phyloP scores from a whole-genome alignment of 148 eudicot genomes.

The Rhododendron henanense region DNA sequence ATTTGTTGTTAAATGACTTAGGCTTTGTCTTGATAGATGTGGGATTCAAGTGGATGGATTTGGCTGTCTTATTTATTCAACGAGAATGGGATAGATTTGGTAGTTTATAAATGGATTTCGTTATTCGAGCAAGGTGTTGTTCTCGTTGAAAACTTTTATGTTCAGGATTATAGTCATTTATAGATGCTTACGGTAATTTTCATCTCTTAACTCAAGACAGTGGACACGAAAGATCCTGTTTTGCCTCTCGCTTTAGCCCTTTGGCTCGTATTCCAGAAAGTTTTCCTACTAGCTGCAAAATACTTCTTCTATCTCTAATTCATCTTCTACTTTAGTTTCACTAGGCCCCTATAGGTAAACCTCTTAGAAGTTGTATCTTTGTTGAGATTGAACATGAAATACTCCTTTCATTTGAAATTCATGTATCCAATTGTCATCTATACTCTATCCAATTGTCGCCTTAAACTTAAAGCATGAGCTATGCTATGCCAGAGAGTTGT shows the following conservation, averaged over 20 bases:
- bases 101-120: too few species aligned
- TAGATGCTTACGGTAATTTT: neutral
- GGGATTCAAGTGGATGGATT: neutral
- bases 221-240: neutral
- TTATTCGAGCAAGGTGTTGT: too few species aligned
- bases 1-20: neutral
- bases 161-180: neutral
- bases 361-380: neutral
- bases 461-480: neutral
- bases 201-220: neutral
- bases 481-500: neutral
- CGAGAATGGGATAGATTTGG: neutral
- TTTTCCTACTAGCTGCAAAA: neutral
- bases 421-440: neutral
- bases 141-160: neutral
- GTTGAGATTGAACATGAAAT: neutral
- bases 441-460: neutral
- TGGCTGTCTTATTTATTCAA: neutral
- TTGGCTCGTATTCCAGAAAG: neutral
- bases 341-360: neutral
- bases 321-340: neutral
- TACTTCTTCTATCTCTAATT: neutral
- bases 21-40: neutral
- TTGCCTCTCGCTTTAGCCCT: neutral
- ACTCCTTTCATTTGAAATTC: neutral